phyloP scores from a whole-genome alignment of 2,329 filamentous ascomycete genomes.

The Lomentospora prolificans region DNA sequence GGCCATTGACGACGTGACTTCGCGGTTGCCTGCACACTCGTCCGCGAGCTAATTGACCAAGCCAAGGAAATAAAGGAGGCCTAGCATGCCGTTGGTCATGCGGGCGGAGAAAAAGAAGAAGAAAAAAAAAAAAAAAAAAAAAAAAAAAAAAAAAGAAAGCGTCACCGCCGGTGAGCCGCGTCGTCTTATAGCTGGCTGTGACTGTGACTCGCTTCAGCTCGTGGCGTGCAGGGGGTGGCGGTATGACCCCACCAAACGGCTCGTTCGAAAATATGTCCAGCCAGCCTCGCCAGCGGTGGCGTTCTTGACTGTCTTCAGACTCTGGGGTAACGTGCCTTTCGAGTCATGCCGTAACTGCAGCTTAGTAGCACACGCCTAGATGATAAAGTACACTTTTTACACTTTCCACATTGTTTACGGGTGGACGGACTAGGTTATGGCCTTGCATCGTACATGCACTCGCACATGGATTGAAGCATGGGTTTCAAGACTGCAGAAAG shows the following conservation, averaged over 20 bases:
- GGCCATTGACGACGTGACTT: too few species aligned
- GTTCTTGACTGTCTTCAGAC: not conserved
- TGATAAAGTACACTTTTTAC: not conserved
- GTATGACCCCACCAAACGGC: not conserved
- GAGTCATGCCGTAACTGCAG: not conserved
- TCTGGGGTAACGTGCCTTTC: not conserved
- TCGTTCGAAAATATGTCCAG: not conserved
- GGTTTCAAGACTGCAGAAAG: not conserved
- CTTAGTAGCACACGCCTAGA: not conserved
- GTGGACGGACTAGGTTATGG: too few species aligned
- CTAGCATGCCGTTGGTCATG: too few species aligned
- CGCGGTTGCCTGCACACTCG: too few species aligned
- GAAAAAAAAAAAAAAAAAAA: not conserved
- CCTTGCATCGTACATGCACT: not conserved
- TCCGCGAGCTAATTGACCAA: too few species aligned
- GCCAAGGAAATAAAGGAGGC: too few species aligned
- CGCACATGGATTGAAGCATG: not conserved
- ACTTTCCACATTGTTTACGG: not conserved
- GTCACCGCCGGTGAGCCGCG: too few species aligned
- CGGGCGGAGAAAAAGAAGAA: too few species aligned
- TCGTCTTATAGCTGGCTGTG: too few species aligned
- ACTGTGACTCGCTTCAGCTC: constrained; percentile 1
- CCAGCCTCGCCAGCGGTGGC: not conserved
- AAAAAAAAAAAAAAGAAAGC: not conserved
- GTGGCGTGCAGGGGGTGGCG: not conserved